Conservation (phyloP, 352 stramenopile genomes). For the Phytopythium oedochilum region DNA sequence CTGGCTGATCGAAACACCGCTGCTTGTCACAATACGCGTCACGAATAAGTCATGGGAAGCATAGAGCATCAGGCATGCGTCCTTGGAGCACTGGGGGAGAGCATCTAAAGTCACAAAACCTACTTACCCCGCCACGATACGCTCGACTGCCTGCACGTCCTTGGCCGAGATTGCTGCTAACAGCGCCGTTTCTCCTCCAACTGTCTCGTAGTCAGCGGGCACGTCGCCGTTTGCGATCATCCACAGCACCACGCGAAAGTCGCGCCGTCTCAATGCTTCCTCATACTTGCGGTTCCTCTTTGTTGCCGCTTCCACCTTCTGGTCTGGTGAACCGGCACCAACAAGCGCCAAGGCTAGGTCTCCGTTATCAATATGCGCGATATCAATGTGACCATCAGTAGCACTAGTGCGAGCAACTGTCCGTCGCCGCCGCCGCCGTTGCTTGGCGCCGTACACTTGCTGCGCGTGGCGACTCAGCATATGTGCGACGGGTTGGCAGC, state of each 20-base stretch:
- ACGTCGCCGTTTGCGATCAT: conserved; percentile 61
- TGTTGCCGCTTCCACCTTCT: background rate
- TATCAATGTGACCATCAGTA: background rate
- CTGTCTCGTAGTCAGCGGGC: conserved; percentile 41
- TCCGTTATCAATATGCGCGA: background rate
- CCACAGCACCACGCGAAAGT: conserved; percentile 64
- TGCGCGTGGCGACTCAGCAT: conserved; percentile 1
- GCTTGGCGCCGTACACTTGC: background rate
- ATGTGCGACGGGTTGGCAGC: too few relatives aligned
- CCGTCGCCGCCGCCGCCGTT: background rate
- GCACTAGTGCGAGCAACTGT: background rate
- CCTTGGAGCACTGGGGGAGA: too few relatives aligned
- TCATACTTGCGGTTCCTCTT: conserved; percentile 27
- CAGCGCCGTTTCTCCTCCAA: conserved; percentile 50
- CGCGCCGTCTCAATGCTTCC: conserved; percentile 42
- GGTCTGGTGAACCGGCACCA: background rate
- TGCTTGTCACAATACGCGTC: conserved; percentile 3
- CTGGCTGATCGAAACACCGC: conserved; percentile 51
- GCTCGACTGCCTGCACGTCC: conserved; percentile 26
- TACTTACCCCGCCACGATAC: conserved; percentile 24
- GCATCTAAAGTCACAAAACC: background rate
- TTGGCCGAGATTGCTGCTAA: conserved; percentile 51
- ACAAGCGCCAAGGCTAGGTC: background rate
- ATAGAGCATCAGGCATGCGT: too few relatives aligned
- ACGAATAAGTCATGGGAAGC: background rate